Evolutionary conservation across 176 grass and related monocot genomes (phyloP).

Genomic region (Typha latifolia): DNA sequence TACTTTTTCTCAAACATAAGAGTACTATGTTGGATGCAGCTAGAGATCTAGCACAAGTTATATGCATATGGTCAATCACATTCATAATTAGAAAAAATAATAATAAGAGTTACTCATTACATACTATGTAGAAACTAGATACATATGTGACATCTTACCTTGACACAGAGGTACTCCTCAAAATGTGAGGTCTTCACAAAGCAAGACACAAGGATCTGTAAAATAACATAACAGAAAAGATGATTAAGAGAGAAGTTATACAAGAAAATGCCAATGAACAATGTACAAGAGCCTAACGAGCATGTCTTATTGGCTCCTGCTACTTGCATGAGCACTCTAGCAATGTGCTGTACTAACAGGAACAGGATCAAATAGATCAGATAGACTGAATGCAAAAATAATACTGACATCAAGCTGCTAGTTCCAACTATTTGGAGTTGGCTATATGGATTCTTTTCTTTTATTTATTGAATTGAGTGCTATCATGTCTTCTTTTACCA

Average conservation of each 20-base stretch:
- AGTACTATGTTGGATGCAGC: not conserved
- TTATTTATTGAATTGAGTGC: too few relatives aligned
- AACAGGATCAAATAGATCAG: too few relatives aligned
- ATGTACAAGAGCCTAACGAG: not conserved
- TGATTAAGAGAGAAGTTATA: not conserved
- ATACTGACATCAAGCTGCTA: too few relatives aligned
- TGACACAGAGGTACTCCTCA: slow-evolving; percentile 88
- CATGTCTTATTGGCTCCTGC: too few relatives aligned
- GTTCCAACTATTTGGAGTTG: too few relatives aligned
- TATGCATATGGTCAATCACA: not conserved
- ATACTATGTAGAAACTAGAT: not conserved
- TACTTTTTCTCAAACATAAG: not conserved
- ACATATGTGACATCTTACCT: slow-evolving; percentile 33
- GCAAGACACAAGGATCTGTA: slow-evolving; percentile 84
- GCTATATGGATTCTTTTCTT: too few relatives aligned
- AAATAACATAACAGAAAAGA: slow-evolving; percentile 15
- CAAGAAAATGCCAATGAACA: slow-evolving; percentile 1
- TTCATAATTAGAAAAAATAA: not conserved
- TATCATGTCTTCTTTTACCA: too few relatives aligned
- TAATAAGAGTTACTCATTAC: not conserved
- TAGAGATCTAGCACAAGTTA: not conserved
- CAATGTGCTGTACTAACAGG: too few relatives aligned
- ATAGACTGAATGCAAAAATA: too few relatives aligned
- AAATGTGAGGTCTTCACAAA: slow-evolving; percentile 95
- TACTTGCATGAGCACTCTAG: too few relatives aligned